A percentile compares a stretch with the other conserved stretches of the same genome.
Evolutionary conservation across 345 rosid genomes (phyloP).

Genomic region (Alliaria petiolata): DNA sequence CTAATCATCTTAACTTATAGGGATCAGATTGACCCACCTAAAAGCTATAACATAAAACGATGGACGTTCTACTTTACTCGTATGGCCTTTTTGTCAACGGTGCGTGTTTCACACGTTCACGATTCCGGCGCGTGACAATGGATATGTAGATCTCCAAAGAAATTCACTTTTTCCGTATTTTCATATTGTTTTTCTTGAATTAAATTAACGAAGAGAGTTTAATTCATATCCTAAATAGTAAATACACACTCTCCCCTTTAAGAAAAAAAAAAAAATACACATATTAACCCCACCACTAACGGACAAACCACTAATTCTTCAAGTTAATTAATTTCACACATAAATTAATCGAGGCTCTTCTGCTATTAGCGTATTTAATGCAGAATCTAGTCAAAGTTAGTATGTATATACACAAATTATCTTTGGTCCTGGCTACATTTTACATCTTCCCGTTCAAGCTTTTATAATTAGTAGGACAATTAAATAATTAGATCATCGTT

Average conservation of each 20-base stretch:
- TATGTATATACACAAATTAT: neutral
- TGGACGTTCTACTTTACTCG: constrained; percentile 20
- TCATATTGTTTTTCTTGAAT: neutral
- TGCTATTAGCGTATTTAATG: constrained; percentile 1
- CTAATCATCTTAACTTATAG: too few species aligned
- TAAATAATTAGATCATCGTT: constrained; percentile 9
- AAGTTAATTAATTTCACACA: constrained; percentile 12
- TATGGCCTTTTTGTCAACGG: constrained; percentile 21
- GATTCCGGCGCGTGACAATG: constrained; percentile 6
- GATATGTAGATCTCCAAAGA: neutral
- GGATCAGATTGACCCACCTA: constrained; percentile 19
- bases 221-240: neutral
- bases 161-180: neutral
- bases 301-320: constrained; percentile 13
- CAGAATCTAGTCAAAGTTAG: constrained; percentile 20
- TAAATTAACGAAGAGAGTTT: neutral
- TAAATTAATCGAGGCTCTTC: neutral
- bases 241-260: constrained; percentile 1
- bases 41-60: neutral
- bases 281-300: constrained; percentile 22
- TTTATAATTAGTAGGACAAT: neutral
- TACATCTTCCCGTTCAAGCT: constrained; percentile 7
- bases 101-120: neutral
- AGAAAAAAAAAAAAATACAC: neutral
- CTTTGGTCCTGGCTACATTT: neutral